Base-by-base conservation (phyloP, 164 flowering plant species). In the Vitis amurensis region DNA sequence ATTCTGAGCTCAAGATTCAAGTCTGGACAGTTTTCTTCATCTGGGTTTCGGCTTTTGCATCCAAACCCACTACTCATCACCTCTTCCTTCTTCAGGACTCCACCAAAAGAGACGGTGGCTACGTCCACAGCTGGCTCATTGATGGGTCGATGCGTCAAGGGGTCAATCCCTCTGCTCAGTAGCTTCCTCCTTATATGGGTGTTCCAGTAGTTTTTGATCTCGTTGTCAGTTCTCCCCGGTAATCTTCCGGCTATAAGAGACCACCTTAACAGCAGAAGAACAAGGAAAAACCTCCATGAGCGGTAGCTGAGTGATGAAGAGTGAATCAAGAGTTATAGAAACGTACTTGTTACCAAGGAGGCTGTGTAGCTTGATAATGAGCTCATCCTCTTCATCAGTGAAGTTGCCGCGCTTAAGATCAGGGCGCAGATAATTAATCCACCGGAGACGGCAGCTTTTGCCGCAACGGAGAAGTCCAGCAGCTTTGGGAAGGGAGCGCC, bases 121-220 rank as follows among this genome's bases (percentile, higher is more conserved):
- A 49, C 67, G n/a, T 79, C 79, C 12, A 78, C 9, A 0, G 64
- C 19, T 1, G 76, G 53, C 44, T 83, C 83, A 56, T 78, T 74
- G 61, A 83, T 31, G 6, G 86, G 78, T 48, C 83, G 72, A 63
- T 85, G 88, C 14, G 86, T 83, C 14, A 76, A 48, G 0, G 88
- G 88, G 61, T 85, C 85, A 48, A 85, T 78, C 31, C 88, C 88
- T 59, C 83, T 31, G 71, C 74, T 83, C 68, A 83, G 12, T 0
- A 85, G 72, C 74, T 85, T 85, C 31, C 85, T 81, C 66, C 86
- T 77, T 61, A 86, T 86, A n/a, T 86, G 88, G 3, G 88, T 85
- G 66, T 85, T 85, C 88, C 88, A 85, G 58, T 85, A 85, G 59
- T 85, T 85, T 74, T 85, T 85, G 17, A 85, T 85, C 80, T 85